Conservation (phyloP, 2,329 filamentous ascomycete species). For the Sphaerulina vaccinii region DNA sequence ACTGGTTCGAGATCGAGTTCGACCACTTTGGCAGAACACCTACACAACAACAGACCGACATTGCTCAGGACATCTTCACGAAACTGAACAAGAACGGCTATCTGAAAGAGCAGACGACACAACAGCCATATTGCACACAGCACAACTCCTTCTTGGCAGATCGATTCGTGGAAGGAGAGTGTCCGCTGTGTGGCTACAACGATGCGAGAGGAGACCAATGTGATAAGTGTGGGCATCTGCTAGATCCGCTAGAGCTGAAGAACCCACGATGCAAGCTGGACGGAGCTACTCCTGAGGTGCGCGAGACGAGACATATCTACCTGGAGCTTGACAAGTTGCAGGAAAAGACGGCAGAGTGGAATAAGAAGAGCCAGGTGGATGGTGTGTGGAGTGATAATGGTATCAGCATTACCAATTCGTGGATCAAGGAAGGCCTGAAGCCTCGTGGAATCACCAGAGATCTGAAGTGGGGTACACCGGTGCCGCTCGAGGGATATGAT, state of each 20-base stretch:
- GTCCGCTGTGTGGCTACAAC: constrained; percentile 63
- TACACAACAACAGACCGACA: constrained; percentile 83
- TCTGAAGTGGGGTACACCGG: constrained; percentile 79
- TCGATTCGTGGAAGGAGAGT: constrained; percentile 78
- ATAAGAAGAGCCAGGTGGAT: constrained; percentile 67
- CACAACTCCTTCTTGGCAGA: constrained; percentile 70
- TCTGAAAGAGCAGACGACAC: constrained; percentile 80
- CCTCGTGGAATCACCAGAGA: constrained; percentile 88
- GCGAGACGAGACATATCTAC: constrained; percentile 87
- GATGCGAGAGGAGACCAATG: constrained; percentile 56
- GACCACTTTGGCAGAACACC: constrained; percentile 94
- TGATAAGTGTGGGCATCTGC: constrained; percentile 51
- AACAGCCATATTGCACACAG: constrained; percentile 82
- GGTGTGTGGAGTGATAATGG: constrained; percentile 76
- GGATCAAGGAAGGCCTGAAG: constrained; percentile 80
- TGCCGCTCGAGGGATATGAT: constrained; percentile 61
- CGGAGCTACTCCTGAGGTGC: constrained; percentile 72
- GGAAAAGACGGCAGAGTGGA: constrained; percentile 74
- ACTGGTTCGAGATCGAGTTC: constrained; percentile 94
- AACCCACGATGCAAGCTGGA: constrained; percentile 92
- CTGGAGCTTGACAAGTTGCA: constrained; percentile 83
- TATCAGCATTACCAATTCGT: constrained; percentile 72
- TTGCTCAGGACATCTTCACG: constrained; percentile 86
- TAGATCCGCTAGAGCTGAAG: constrained; percentile 60
- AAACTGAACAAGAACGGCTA: constrained; percentile 87